These are phyloP conservation scores for Mortierella sp. DNA, from an alignment of 371 early-diverging fungal species.

Conservation along the genomic window DNA sequence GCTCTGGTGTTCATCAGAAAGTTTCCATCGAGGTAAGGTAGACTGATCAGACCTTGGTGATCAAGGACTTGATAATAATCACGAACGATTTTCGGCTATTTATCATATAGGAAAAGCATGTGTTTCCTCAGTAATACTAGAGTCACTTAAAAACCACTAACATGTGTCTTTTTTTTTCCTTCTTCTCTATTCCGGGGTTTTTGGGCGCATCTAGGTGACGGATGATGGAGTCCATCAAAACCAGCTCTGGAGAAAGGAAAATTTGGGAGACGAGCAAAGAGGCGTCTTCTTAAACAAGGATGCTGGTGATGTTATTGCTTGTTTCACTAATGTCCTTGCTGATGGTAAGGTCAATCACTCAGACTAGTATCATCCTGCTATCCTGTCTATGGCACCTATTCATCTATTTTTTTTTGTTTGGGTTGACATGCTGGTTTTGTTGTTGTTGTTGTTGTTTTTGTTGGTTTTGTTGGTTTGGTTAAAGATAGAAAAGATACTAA, in stretches of 20 bases:
- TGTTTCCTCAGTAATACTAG: background rate
- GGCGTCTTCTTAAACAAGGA: constrained; percentile 82
- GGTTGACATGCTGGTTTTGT: background rate
- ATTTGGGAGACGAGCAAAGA: constrained; percentile 65
- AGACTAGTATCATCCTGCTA: too few relatives aligned
- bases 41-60: background rate
- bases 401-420: background rate
- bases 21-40: constrained; percentile 74
- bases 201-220: constrained; percentile 65
- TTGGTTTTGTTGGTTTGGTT: too few relatives aligned
- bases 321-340: constrained; percentile 87
- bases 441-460: too few relatives aligned
- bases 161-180: background rate
- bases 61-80: too few relatives aligned
- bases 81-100: too few relatives aligned
- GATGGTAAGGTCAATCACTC: too few relatives aligned
- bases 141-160: background rate
- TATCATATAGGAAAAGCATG: constrained; percentile 4
- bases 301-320: constrained; percentile 86
- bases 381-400: too few relatives aligned
- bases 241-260: constrained; percentile 70
- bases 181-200: background rate
- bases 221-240: constrained; percentile 74
- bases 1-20: constrained; percentile 76
- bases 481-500: too few relatives aligned